Evolutionary conservation across 1,139 yeast genomes (phyloP).

Genomic region (Debaryomyces coudertii): DNA sequence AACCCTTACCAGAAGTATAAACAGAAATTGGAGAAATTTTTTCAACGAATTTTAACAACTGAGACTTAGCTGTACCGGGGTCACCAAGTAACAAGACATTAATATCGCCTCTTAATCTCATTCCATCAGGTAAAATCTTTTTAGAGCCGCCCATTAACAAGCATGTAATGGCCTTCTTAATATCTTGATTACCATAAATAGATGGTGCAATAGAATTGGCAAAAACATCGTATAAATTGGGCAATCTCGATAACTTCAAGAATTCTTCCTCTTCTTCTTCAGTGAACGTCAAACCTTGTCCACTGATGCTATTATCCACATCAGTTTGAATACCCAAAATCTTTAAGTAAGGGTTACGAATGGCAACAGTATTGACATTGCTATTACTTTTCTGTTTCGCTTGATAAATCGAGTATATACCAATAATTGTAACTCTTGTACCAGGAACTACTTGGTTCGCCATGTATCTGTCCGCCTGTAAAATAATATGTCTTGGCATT

Average conservation of each 20-base stretch:
- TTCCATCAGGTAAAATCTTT: slow-evolving; percentile 90
- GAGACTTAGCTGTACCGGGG: slow-evolving; percentile 99
- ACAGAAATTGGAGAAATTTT: slow-evolving; percentile 94
- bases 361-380: slow-evolving; percentile 66
- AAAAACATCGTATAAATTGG: slow-evolving; percentile 81
- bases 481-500: slow-evolving; percentile 91
- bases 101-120: slow-evolving; percentile 96
- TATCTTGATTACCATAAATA: slow-evolving; percentile 90
- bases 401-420: slow-evolving; percentile 90
- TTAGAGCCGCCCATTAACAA: slow-evolving; percentile 93
- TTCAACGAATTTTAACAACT: slow-evolving; percentile 89
- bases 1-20: slow-evolving; percentile 98
- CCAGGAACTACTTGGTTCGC: slow-evolving; percentile 95
- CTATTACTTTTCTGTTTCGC: slow-evolving; percentile 45
- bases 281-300: slow-evolving; percentile 68
- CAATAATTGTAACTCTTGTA: slow-evolving; percentile 86
- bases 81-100: slow-evolving; percentile 93
- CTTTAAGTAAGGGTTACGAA: slow-evolving; percentile 88
- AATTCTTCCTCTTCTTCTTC: slow-evolving; percentile 96
- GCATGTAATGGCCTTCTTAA: slow-evolving; percentile 92
- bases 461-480: slow-evolving; percentile 87
- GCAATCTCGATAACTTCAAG: slow-evolving; percentile 74
- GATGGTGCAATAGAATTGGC: slow-evolving; percentile 95
- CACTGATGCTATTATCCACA: slow-evolving; percentile 67
- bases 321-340: slow-evolving; percentile 87